Conservation (phyloP, 2,329 filamentous ascomycete genomes). For the Reticulascus tulasneorum region DNA sequence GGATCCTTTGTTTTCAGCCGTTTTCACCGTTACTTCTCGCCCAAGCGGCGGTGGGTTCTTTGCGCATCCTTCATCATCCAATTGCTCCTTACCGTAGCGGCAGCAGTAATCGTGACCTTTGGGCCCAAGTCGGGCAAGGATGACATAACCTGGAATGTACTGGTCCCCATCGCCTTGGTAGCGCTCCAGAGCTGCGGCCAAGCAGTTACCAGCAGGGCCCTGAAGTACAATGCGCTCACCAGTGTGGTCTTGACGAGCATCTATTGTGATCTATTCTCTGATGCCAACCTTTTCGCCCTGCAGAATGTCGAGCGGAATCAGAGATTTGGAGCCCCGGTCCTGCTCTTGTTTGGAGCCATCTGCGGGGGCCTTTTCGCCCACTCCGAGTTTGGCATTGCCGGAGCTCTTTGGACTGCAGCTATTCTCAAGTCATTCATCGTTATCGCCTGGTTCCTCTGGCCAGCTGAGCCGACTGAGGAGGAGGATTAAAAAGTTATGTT, state of each 20-base stretch:
- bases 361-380: slow-evolving; percentile 46
- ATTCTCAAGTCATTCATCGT: slow-evolving; percentile 53
- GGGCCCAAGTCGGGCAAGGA: slow-evolving; percentile 36
- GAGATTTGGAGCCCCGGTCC: slow-evolving; percentile 42
- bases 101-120: slow-evolving; percentile 37
- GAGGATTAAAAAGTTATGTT: slow-evolving; percentile 14
- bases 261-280: slow-evolving; percentile 76
- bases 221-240: slow-evolving; percentile 67
- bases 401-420: slow-evolving; percentile 57
- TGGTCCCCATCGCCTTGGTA: slow-evolving; percentile 64
- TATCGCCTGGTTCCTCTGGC: slow-evolving; percentile 59
- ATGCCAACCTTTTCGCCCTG: slow-evolving; percentile 43
- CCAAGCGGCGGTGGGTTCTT: slow-evolving; percentile 62
- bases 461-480: slow-evolving; percentile 34
- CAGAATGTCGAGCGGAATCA: slow-evolving; percentile 48
- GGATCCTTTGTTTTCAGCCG: slow-evolving; percentile 69
- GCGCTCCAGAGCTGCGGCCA: slow-evolving; percentile 77
- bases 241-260: slow-evolving; percentile 78
- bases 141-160: slow-evolving; percentile 53
- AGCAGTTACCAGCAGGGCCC: slow-evolving; percentile 67
- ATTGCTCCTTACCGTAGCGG: slow-evolving; percentile 42
- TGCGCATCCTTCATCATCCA: slow-evolving; percentile 55
- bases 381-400: slow-evolving; percentile 43
- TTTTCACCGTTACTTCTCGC: slow-evolving; percentile 61
- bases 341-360: slow-evolving; percentile 47